Conservation (phyloP, 345 rosid genomes). For the Acer negundo region DNA sequence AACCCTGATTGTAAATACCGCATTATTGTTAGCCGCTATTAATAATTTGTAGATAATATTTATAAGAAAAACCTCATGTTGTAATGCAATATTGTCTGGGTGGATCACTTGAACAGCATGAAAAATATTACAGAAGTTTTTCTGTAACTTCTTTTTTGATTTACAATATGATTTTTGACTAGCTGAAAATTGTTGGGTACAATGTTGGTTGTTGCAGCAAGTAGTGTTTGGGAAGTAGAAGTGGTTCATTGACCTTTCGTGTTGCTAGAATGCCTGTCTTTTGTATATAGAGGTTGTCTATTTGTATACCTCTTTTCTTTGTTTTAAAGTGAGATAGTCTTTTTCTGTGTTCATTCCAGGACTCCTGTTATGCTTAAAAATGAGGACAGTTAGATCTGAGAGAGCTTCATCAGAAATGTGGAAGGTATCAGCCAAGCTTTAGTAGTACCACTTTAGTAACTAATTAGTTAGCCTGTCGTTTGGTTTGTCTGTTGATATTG, state of each 20-base stretch:
- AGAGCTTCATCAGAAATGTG: conserved; percentile 61
- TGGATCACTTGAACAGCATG: not conserved
- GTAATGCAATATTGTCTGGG: not conserved
- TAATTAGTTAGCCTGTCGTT: not conserved
- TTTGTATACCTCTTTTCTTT: not conserved
- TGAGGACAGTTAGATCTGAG: conserved; percentile 66
- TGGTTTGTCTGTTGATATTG: conserved; percentile 4
- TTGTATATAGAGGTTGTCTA: not conserved
- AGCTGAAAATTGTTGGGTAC: not conserved
- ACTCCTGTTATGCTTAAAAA: conserved; percentile 50
- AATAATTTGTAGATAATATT: not conserved
- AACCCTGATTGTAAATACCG: not conserved
- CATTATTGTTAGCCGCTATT: not conserved
- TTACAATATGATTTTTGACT: not conserved
- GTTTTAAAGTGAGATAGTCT: not conserved
- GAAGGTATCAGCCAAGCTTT: conserved; percentile 45
- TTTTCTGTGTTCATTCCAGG: conserved; percentile 37
- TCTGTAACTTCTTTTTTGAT: not conserved
- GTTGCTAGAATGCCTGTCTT: not conserved
- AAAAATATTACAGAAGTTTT: not conserved
- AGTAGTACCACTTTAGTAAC: not conserved
- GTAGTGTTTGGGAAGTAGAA: not conserved
- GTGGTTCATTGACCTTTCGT: not conserved
- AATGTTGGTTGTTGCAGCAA: not conserved
- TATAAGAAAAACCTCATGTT: conserved; percentile 1